These are phyloP conservation scores for Fusarium musae DNA, from an alignment of 2,329 filamentous ascomycete genomes.

Conservation along the genomic window DNA sequence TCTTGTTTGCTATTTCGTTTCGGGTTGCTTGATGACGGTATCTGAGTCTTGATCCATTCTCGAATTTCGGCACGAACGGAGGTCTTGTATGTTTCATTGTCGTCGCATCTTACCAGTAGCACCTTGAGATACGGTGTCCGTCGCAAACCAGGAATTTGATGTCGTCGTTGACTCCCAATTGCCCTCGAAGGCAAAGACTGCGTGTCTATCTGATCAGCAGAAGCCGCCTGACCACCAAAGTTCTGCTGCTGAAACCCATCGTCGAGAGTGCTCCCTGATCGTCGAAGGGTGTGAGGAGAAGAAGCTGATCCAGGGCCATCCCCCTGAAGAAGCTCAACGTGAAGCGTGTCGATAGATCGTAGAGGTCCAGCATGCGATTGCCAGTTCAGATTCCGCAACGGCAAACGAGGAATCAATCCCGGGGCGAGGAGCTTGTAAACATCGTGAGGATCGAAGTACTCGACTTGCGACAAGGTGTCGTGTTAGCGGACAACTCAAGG, in stretches of 20 bases:
- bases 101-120: constrained; percentile 89
- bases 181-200: constrained; percentile 48
- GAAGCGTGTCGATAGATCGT: constrained; percentile 91
- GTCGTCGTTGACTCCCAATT: constrained; percentile 68
- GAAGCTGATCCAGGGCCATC: constrained; percentile 56
- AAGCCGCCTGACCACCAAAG: constrained; percentile 55
- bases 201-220: constrained; percentile 53
- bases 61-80: constrained; percentile 80
- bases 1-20: constrained; percentile 74
- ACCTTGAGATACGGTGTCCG: constrained; percentile 95
- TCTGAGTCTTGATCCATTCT: constrained; percentile 89
- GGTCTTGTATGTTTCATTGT: constrained; percentile 92
- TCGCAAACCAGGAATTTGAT: constrained; percentile 94
- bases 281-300: constrained; percentile 46
- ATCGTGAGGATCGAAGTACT: constrained; percentile 94
- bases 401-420: constrained; percentile 80
- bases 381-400: constrained; percentile 94
- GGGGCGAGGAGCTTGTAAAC: constrained; percentile 85
- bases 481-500: constrained; percentile 30
- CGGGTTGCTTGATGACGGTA: constrained; percentile 67
- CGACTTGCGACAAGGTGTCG: constrained; percentile 67
- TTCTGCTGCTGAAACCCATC: constrained; percentile 72
- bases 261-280: constrained; percentile 54
- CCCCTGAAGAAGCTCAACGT: constrained; percentile 84
- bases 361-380: constrained; percentile 92